These are phyloP conservation scores for Tylopilus rubrobrunneus DNA, from an alignment of 768 basidiomycete species.

Conservation along the genomic window DNA sequence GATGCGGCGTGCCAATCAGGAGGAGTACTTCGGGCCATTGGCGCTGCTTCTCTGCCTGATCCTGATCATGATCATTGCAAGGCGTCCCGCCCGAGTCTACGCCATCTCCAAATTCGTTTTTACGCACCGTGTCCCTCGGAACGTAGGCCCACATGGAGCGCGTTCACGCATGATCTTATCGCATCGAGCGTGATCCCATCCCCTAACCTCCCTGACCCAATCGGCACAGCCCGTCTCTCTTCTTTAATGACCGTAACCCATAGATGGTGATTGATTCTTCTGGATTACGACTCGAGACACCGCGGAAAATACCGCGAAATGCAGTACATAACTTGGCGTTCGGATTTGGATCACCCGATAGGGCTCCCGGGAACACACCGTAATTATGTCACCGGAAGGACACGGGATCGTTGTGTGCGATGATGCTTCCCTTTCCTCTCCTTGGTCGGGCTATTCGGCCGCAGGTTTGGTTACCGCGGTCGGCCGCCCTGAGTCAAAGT, in stretches of 20 bases:
- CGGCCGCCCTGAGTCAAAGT: neutral
- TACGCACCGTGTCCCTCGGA: slow-evolving; percentile 13
- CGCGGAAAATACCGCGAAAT: slow-evolving; percentile 4
- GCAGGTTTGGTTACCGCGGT: slow-evolving; percentile 1
- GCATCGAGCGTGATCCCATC: slow-evolving; percentile 3
- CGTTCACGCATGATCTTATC: slow-evolving; percentile 19
- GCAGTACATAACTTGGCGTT: neutral
- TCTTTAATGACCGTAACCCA: slow-evolving; percentile 18
- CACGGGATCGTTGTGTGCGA: slow-evolving; percentile 1
- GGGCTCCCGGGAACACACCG: neutral
- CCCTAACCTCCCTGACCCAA: neutral
- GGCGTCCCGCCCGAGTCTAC: neutral
- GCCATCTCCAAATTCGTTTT: slow-evolving; percentile 1
- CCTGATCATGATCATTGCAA: neutral
- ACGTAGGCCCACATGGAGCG: neutral
- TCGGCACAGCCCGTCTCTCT: neutral
- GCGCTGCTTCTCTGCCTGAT: neutral
- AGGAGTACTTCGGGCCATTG: neutral
- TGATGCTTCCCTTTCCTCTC: neutral
- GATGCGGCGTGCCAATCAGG: neutral
- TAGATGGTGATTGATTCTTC: slow-evolving; percentile 1
- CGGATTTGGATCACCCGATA: slow-evolving; percentile 2
- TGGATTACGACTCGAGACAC: neutral
- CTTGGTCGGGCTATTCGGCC: slow-evolving; percentile 7
- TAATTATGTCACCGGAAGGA: neutral